Conservation (phyloP, 306 rosid species). For the Malus fusca region DNA sequence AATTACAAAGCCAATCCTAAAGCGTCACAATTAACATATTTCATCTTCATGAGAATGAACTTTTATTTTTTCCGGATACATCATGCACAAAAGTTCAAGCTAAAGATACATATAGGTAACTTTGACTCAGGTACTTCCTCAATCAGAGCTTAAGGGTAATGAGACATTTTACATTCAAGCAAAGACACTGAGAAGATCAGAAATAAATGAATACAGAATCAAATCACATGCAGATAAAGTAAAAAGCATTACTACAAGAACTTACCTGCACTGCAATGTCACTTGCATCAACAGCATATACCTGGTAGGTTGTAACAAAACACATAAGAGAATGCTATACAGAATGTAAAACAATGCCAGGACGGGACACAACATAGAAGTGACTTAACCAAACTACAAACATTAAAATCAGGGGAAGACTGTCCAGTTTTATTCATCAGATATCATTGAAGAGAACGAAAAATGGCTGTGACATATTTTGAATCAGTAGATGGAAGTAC, state of each 20-base stretch:
- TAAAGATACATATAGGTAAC: not conserved
- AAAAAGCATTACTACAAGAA: constrained; percentile 5
- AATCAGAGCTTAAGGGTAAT: not conserved
- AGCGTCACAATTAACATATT: no score
- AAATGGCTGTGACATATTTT: not conserved
- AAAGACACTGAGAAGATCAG: not conserved
- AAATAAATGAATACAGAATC: not conserved
- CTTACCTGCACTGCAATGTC: constrained; percentile 92
- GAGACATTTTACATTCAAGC: not conserved
- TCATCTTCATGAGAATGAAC: no score
- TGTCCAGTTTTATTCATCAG: not conserved
- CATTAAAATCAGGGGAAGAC: not conserved
- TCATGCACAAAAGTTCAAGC: no score
- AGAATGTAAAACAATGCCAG: not conserved
- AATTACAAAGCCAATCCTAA: not conserved
- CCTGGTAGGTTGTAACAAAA: constrained; percentile 37
- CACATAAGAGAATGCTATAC: constrained; percentile 18
- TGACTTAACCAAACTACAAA: not conserved
- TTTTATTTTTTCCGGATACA: no score
- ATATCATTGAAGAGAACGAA: not conserved
- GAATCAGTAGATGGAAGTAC: not conserved
- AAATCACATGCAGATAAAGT: not conserved
- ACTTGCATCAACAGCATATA: constrained; percentile 98
- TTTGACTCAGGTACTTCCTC: not conserved
- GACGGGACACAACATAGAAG: not conserved